Percentiles rank a stretch among this genome's conserved stretches.
Evolutionary conservation across 768 basidiomycete species (phyloP).

Genomic region (Boletus eberwhitei): DNA sequence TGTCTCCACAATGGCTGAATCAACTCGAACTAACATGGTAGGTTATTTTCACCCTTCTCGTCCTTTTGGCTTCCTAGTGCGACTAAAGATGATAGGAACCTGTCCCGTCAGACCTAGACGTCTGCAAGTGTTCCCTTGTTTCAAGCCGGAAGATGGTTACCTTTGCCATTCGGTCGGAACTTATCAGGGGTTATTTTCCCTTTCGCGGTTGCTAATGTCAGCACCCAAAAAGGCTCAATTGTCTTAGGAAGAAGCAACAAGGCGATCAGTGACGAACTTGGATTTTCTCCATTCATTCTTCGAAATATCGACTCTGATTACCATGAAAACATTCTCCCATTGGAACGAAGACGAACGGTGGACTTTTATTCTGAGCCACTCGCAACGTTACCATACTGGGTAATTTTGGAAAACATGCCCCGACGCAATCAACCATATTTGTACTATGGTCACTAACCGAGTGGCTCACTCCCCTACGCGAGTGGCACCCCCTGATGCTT

Average conservation of each 20-base stretch:
- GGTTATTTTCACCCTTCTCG: not conserved
- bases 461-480: conserved; percentile 21
- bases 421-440: conserved; percentile 23
- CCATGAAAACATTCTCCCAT: not conserved
- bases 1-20: not conserved
- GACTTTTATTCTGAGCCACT: conserved; percentile 9
- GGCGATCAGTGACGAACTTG: conserved; percentile 1
- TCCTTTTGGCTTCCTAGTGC: not conserved
- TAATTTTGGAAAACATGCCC: conserved; percentile 13
- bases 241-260: not conserved
- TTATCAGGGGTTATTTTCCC: conserved; percentile 1
- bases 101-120: not conserved
- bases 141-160: no score
- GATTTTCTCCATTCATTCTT: not conserved
- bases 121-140: not conserved
- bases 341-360: not conserved
- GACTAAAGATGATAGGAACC: not conserved
- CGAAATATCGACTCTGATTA: not conserved
- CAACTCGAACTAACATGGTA: not conserved
- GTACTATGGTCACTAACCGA: conserved; percentile 15
- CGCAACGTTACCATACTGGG: not conserved
- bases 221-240: not conserved
- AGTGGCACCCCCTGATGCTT: conserved; percentile 17
- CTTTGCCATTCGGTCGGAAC: not conserved
- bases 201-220: conserved; percentile 3